Conservation (phyloP, 2,329 filamentous ascomycete species). For the Alternaria infectoria region DNA sequence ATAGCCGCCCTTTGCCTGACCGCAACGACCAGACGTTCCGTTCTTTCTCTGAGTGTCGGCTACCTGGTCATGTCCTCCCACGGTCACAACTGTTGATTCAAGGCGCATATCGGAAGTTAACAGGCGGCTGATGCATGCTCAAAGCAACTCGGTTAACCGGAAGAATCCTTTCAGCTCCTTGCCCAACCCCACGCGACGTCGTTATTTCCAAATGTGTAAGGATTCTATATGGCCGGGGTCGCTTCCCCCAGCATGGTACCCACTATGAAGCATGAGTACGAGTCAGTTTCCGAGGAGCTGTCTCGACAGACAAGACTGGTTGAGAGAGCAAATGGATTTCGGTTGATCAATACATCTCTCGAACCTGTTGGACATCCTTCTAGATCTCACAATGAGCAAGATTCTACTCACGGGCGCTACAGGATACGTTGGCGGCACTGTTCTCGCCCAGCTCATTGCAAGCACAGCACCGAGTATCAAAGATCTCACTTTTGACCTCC, state of each 20-base stretch:
- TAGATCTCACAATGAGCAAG: slow-evolving; percentile 12
- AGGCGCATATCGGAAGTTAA: neutral
- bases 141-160: neutral
- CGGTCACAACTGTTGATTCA: neutral
- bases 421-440: slow-evolving; percentile 23
- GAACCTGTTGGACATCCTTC: neutral
- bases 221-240: neutral
- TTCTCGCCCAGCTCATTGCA: slow-evolving; percentile 16
- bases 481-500: slow-evolving; percentile 14
- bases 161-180: neutral
- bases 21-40: neutral
- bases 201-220: neutral
- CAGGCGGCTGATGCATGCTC: neutral
- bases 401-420: slow-evolving; percentile 23
- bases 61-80: neutral
- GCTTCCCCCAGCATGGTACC: neutral
- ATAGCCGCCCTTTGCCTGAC: neutral
- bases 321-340: neutral
- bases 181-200: neutral
- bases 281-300: neutral
- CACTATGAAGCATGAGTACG: neutral
- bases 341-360: neutral
- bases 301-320: neutral
- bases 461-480: slow-evolving; percentile 8
- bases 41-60: neutral